Base-by-base conservation (phyloP, 768 basidiomycete genomes). In the Glaciozyma martinii region DNA sequence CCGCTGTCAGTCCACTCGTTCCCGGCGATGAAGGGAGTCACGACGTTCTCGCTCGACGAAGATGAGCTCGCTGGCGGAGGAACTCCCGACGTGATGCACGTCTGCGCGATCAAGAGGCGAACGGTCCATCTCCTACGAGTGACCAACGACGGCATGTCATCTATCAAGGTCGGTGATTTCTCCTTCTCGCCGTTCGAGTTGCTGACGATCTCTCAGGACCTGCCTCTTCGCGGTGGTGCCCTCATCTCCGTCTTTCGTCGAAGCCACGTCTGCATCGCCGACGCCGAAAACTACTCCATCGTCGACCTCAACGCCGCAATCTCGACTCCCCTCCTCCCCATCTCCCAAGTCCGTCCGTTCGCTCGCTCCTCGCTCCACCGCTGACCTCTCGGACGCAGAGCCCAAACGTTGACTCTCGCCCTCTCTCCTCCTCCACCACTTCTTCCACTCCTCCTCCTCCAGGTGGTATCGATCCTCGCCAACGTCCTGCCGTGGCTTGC, bases 21-120 rank as follows among this genome's bases (percentile, higher is more conserved):
- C 66, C 86, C 86, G 62, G 87, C 92, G 3, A 80, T 97, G 29
- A 82, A 90, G 53, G 85, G 92, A 64, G 87, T 89, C 6, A 77
- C 87, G 25, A 80, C 86, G 0, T 84, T 94, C 68, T 85, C 90
- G 0, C 84, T 95, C 0, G 93, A 98, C 73, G 85, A 92, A 61
- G 75, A 62, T 27, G 61, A 69, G 25, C 47, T 65, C 0, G 40
- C 42, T 5, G 56, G 66, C 18, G 72, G 67, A 27, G 75, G 70
- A 5, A 52, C 29, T 50, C 64, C 60, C 23, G 62, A 68, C 1
- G 74, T 75, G 27, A 75, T 78, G 65, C 74, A 74, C 5, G 58
- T 79, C 5, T 72, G 75, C 23, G 73, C 75, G 3, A 75, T 78
- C 53, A 72, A 77, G 56, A 63, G 76, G 16, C 73, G 71, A 54